phyloP scores from a whole-genome alignment of 1,284 basidiomycete genomes.

The Microstroma glucosiphilum region DNA sequence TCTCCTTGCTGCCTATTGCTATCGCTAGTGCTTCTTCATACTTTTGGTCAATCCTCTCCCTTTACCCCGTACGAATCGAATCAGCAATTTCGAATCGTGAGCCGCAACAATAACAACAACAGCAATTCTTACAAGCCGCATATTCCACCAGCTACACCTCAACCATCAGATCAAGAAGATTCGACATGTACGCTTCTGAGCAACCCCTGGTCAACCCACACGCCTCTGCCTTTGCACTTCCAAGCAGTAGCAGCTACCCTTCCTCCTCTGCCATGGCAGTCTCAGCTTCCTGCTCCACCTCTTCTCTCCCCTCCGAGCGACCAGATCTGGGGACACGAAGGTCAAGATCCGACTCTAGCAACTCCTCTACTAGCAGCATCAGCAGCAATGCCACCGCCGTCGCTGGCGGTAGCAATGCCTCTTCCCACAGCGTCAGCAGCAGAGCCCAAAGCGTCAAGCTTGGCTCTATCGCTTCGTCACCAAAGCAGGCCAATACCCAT shows the following conservation, averaged over 20 bases:
- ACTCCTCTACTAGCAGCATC: background rate
- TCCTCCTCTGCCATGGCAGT: background rate
- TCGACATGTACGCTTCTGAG: no score
- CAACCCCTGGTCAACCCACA: background rate
- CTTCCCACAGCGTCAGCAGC: slow-evolving; percentile 1
- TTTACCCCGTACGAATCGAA: no score
- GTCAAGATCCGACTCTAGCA: background rate
- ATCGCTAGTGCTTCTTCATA: no score
- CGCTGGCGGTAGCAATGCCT: background rate
- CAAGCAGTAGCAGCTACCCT: no score
- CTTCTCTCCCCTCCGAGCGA: background rate
- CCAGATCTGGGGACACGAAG: no score
- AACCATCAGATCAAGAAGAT: no score
- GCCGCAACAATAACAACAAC: no score
- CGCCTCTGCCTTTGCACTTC: background rate
- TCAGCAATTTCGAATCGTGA: no score
- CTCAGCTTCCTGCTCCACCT: background rate
- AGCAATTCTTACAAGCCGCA: no score
- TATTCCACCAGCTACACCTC: no score
- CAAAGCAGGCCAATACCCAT: background rate
- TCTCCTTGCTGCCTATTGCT: no score
- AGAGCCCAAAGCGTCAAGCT: background rate
- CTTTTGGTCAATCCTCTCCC: no score
- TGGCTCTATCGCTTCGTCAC: background rate
- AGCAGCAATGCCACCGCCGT: slow-evolving; percentile 7